A percentile compares a stretch with the other conserved stretches of the same genome.
Evolutionary conservation across 2,329 filamentous ascomycete genomes (phyloP).

Genomic region (Talaromyces sp.): DNA sequence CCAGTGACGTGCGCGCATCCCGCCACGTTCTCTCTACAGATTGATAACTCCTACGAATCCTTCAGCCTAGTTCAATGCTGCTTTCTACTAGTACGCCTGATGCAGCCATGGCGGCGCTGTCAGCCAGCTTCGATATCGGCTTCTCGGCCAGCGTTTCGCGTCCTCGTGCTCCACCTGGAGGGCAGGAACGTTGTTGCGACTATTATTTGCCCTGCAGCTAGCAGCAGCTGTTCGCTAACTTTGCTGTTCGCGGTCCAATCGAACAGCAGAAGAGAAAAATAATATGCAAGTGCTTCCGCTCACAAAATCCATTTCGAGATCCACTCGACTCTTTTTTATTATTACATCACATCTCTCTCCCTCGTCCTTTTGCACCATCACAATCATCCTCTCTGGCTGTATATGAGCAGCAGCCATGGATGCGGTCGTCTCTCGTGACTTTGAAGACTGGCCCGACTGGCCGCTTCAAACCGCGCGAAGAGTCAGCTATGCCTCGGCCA

Average conservation of each 20-base stretch:
- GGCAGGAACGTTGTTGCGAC: neutral
- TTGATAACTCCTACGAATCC: neutral
- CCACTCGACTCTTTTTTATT: neutral
- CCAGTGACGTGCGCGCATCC: neutral
- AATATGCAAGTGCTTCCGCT: neutral
- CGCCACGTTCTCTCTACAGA: neutral
- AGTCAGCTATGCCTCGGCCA: slow-evolving; percentile 21
- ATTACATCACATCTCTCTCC: neutral
- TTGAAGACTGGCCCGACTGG: slow-evolving; percentile 26
- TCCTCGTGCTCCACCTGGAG: neutral
- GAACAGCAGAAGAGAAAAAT: neutral
- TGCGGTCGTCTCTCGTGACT: slow-evolving; percentile 17
- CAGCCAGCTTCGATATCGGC: neutral
- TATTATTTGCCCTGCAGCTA: neutral
- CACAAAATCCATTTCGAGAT: neutral
- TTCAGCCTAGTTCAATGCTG: no score
- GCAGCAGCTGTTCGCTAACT: neutral
- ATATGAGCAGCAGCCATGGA: slow-evolving; percentile 15
- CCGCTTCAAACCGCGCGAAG: slow-evolving; percentile 21
- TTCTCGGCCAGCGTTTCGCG: neutral
- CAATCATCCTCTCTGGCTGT: neutral
- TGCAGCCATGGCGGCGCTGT: neutral
- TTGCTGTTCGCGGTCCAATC: neutral
- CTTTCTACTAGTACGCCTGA: neutral
- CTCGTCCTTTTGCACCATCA: neutral